Evolutionary conservation across 192 early-diverging fungal species (phyloP).

Genomic region (Paraglomus brasilianum): DNA sequence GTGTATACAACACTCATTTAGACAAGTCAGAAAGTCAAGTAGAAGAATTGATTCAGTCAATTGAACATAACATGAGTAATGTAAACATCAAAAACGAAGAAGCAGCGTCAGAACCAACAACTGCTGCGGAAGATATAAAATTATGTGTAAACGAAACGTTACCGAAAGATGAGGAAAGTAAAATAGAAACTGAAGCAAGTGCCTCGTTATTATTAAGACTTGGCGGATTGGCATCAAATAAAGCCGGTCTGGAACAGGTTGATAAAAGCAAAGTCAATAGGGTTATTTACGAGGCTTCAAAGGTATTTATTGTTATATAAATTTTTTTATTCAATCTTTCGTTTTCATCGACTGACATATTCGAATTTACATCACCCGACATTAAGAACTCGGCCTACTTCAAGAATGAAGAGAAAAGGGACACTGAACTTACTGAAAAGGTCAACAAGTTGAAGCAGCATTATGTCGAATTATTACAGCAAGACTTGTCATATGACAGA

Average conservation of each 20-base stretch:
- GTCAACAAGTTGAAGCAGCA: constrained; percentile 41
- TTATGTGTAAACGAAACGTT: no score
- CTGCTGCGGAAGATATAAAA: no score
- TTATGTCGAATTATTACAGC: constrained; percentile 38
- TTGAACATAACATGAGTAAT: no score
- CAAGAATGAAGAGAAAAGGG: constrained; percentile 47
- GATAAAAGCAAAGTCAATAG: constrained; percentile 51
- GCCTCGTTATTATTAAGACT: background rate
- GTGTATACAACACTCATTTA: no score
- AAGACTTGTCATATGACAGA: constrained; percentile 41
- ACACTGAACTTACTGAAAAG: constrained; percentile 38
- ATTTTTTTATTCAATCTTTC: background rate
- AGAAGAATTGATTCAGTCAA: no score
- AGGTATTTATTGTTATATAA: constrained; percentile 35
- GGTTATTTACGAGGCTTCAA: constrained; percentile 61
- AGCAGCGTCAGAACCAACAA: no score
- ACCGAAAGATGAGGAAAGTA: no score
- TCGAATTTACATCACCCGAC: background rate
- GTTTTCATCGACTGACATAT: background rate
- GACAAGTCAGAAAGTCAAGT: no score
- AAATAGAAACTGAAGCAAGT: background rate
- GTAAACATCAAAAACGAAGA: no score
- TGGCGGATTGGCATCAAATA: constrained; percentile 13
- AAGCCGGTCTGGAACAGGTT: constrained; percentile 48
- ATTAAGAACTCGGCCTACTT: constrained; percentile 54